Evolutionary conservation across 257 asterid species (phyloP).

Genomic region (Apocynum venetum): DNA sequence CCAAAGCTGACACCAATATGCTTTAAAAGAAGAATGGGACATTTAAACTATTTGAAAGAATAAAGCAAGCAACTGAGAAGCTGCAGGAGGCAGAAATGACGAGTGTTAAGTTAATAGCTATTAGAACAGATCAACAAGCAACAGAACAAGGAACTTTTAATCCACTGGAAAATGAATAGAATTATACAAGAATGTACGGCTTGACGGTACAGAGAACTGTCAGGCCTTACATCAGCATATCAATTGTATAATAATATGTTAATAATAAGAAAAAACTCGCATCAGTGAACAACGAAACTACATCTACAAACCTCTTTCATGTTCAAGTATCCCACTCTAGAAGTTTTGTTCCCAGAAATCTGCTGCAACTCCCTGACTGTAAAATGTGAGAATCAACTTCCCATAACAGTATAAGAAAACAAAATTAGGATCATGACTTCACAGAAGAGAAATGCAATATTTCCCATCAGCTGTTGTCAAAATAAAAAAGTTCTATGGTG

Average conservation of each 20-base stretch:
- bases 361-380: constrained; percentile 97
- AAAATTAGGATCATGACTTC: neutral
- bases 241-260: neutral
- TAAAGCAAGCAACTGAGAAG: neutral
- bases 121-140: neutral
- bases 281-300: neutral
- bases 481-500: neutral
- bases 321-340: constrained; percentile 72
- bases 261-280: neutral
- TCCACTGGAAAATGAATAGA: neutral
- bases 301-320: constrained; percentile 58
- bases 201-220: neutral
- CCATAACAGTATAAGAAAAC: constrained; percentile 28
- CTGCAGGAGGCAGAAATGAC: neutral
- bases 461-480: neutral
- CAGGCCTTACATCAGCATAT: neutral
- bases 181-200: neutral
- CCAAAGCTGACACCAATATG: neutral
- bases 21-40: neutral
- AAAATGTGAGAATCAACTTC: constrained; percentile 77
- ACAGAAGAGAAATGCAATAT: constrained; percentile 5
- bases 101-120: neutral
- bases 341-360: constrained; percentile 64
- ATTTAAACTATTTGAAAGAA: neutral
- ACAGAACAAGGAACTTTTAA: neutral